phyloP scores from a whole-genome alignment of 2,329 filamentous ascomycete genomes.

The Sarocladium kiliense region DNA sequence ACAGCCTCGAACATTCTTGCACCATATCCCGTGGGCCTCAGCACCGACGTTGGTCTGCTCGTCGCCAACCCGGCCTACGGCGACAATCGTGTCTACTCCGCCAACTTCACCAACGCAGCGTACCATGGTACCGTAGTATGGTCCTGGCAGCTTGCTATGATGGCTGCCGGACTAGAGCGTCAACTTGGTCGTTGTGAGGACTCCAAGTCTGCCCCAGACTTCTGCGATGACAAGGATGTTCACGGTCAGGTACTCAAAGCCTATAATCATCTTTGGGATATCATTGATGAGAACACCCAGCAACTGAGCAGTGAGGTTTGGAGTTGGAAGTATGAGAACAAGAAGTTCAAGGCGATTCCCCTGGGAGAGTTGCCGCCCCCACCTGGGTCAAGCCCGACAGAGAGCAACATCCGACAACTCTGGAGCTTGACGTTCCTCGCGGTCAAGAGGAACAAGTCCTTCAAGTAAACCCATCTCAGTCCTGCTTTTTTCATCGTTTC shows the following conservation, averaged over 20 bases:
- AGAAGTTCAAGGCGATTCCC: slow-evolving; percentile 40
- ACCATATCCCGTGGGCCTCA: slow-evolving; percentile 54
- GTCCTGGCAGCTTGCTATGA: slow-evolving; percentile 61
- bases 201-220: slow-evolving; percentile 29
- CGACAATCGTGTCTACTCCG: slow-evolving; percentile 37
- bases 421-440: slow-evolving; percentile 56
- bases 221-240: slow-evolving; percentile 42
- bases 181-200: slow-evolving; percentile 48
- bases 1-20: slow-evolving; percentile 51
- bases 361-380: slow-evolving; percentile 46
- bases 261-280: slow-evolving; percentile 57
- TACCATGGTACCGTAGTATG: slow-evolving; percentile 61
- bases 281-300: slow-evolving; percentile 47
- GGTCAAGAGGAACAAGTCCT: slow-evolving; percentile 23
- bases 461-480: background rate
- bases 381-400: slow-evolving; percentile 34
- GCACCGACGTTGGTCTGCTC: slow-evolving; percentile 49
- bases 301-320: slow-evolving; percentile 55
- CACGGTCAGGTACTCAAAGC: slow-evolving; percentile 40
- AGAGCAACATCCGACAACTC: slow-evolving; percentile 50
- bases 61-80: slow-evolving; percentile 59
- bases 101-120: slow-evolving; percentile 49
- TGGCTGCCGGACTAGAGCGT: slow-evolving; percentile 53
- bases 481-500: background rate
- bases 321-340: slow-evolving; percentile 51